Evolutionary conservation across 768 basidiomycete genomes (phyloP).

Genomic region (Dentipellis sp.): DNA sequence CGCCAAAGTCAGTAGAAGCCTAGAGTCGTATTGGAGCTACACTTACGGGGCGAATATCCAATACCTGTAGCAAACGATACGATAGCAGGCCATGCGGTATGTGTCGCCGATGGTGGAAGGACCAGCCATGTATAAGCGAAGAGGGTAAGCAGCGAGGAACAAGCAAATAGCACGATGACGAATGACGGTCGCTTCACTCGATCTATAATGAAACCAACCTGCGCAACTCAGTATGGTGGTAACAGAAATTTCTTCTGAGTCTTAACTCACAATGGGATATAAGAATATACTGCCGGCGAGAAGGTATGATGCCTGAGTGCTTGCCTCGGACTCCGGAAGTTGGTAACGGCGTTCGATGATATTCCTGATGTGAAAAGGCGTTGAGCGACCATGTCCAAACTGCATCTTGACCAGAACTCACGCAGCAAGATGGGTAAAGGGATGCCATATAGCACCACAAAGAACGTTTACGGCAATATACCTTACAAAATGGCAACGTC

Average conservation of each 20-base stretch:
- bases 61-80: conserved; percentile 55
- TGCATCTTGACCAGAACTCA: conserved; percentile 23
- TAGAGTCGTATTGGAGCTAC: neutral
- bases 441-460: conserved; percentile 71
- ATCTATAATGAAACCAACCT: conserved; percentile 66
- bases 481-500: conserved; percentile 23
- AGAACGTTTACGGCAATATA: conserved; percentile 71
- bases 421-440: conserved; percentile 72
- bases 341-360: conserved; percentile 62
- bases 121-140: conserved; percentile 59
- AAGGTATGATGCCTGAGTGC: conserved; percentile 60
- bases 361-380: conserved; percentile 34
- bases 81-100: conserved; percentile 52
- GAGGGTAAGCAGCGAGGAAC: conserved; percentile 52
- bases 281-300: conserved; percentile 59
- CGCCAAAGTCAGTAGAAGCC: neutral
- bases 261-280: conserved; percentile 51
- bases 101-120: conserved; percentile 47
- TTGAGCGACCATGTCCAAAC: neutral
- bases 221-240: neutral
- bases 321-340: conserved; percentile 50
- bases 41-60: conserved; percentile 64
- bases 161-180: conserved; percentile 45
- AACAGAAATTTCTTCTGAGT: neutral
- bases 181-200: conserved; percentile 45